A percentile compares a stretch with the other conserved stretches of the same genome.
Conservation (phyloP, 352 stramenopile genomes). For the Peronosclerospora sorghi region DNA sequence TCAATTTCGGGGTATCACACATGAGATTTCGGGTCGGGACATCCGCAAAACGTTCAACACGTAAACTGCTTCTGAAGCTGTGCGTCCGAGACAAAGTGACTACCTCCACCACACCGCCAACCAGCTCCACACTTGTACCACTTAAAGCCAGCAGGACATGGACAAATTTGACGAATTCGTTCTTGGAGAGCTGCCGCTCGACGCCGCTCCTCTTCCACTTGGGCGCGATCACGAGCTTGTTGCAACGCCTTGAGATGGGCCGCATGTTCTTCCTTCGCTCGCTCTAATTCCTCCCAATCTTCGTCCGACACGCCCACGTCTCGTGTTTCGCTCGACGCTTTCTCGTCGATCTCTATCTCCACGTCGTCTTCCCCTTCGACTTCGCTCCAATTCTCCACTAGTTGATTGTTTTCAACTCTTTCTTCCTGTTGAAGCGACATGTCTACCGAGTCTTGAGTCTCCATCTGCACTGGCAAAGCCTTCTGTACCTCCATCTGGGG, state of each 20-base stretch:
- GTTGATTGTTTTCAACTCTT: not conserved
- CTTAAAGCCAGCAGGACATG: constrained; percentile 51
- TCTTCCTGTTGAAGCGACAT: constrained; percentile 4
- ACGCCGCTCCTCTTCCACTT: constrained; percentile 30
- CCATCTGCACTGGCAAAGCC: not conserved
- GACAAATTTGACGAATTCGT: constrained; percentile 46
- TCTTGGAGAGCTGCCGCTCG: constrained; percentile 33
- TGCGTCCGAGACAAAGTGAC: constrained; percentile 61
- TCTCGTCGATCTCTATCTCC: constrained; percentile 1
- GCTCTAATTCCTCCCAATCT: constrained; percentile 56
- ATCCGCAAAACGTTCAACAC: too few species aligned
- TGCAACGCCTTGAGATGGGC: constrained; percentile 25
- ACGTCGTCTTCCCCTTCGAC: constrained; percentile 17
- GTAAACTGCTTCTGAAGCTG: constrained; percentile 51
- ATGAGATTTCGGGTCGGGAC: too few species aligned
- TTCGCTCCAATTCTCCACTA: constrained; percentile 1
- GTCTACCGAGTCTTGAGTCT: constrained; percentile 5
- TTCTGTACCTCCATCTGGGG: not conserved
- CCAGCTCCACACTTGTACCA: constrained; percentile 49
- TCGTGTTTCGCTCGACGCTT: constrained; percentile 2
- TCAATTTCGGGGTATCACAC: too few species aligned
- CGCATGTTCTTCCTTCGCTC: constrained; percentile 40
- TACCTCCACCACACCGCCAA: constrained; percentile 73
- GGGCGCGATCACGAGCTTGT: constrained; percentile 19
- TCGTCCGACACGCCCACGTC: constrained; percentile 52